Percentiles rank a stretch among this genome's conserved stretches.
Evolutionary conservation across 345 rosid species (phyloP).

Genomic region (Aegle marmelos): DNA sequence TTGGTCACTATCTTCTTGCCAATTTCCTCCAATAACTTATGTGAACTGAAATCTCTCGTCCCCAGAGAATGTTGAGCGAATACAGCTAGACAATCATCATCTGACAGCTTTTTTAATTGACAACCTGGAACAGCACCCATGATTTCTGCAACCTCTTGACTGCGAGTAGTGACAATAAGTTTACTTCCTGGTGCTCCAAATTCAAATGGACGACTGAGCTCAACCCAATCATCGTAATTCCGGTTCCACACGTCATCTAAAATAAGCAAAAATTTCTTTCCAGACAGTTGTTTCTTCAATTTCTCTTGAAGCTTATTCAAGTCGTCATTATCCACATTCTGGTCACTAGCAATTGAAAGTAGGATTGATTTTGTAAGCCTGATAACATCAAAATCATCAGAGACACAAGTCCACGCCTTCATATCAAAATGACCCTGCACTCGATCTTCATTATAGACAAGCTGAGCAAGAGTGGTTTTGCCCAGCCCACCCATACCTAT

Average conservation of each 20-base stretch:
- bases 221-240: not conserved
- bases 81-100: not conserved
- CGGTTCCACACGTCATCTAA: constrained; percentile 24
- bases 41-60: not conserved
- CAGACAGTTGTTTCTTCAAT: not conserved
- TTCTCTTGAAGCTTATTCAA: constrained; percentile 12
- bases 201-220: not conserved
- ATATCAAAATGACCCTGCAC: too few species aligned
- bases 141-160: not conserved
- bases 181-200: not conserved
- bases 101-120: not conserved
- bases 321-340: too few species aligned
- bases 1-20: not conserved
- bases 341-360: too few species aligned
- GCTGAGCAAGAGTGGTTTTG: too few species aligned
- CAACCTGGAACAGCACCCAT: not conserved
- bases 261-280: constrained; percentile 17
- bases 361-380: too few species aligned
- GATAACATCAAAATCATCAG: too few species aligned
- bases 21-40: not conserved
- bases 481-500: too few species aligned
- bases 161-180: not conserved
- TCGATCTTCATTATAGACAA: too few species aligned
- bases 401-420: too few species aligned
- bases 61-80: not conserved